Evolutionary conservation across 129 eudicot genomes (phyloP).

Genomic region (carrot (Daucus carota)): DH1_v3.0 NC_030389.2:27335501-27336000

Average conservation of each 20-base stretch:
- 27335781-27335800: constrained; percentile 91
- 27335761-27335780: constrained; percentile 76
- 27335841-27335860: too few species aligned
- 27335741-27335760: constrained; percentile 86
- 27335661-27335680: constrained; percentile 90
- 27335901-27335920: not conserved
- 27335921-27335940: too few species aligned
- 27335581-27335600: constrained; percentile 52
- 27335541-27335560: constrained; percentile 60
- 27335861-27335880: too few species aligned
- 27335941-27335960: too few species aligned
- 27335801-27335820: constrained; percentile 69
- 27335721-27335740: constrained; percentile 95
- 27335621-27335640: constrained; percentile 82
- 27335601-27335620: constrained; percentile 91
- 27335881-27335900: too few species aligned
- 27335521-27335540: constrained; percentile 90
- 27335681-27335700: constrained; percentile 93
- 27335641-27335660: constrained; percentile 83
- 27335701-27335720: constrained; percentile 80
- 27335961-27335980: too few species aligned
- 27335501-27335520: constrained; percentile 81
- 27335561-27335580: constrained; percentile 50
- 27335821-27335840: too few species aligned
- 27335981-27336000: too few species aligned